These are phyloP conservation scores for Nitzschia sp. DNA, from an alignment of 108 stramenopile species.

Conservation along the genomic window DNA sequence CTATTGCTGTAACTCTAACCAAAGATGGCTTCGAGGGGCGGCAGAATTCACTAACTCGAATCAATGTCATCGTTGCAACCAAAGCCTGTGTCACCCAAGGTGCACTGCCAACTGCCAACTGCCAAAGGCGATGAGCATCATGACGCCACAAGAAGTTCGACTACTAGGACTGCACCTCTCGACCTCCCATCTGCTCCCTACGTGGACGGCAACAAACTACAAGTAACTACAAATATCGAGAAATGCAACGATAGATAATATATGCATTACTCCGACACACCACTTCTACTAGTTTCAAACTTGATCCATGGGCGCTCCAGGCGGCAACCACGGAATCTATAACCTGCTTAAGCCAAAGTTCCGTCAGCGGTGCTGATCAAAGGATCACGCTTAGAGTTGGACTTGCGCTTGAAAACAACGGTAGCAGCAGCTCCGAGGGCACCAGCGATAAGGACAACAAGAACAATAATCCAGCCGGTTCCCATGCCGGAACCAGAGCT, in stretches of 20 bases:
- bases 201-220: background rate
- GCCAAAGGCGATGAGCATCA: background rate
- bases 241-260: no score
- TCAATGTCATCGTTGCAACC: conserved; percentile 5
- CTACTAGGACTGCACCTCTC: background rate
- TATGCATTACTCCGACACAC: background rate
- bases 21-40: background rate
- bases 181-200: background rate
- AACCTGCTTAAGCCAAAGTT: conserved; percentile 29
- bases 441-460: conserved; percentile 25
- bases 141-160: background rate
- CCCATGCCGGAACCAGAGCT: conserved; percentile 7
- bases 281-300: background rate
- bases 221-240: no score
- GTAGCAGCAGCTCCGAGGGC: conserved; percentile 28
- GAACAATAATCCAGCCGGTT: conserved; percentile 19
- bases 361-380: conserved; percentile 20
- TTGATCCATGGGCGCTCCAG: background rate
- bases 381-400: conserved; percentile 18
- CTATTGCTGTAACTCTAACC: background rate
- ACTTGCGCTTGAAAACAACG: conserved; percentile 18
- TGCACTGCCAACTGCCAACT: background rate
- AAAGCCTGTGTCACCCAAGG: background rate
- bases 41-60: conserved; percentile 19
- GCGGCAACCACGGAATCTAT: background rate